Percentiles rank a stretch among this genome's conserved stretches.
Evolutionary conservation across 306 rosid species (phyloP).

Genomic region (Alnus glutinosa): DNA sequence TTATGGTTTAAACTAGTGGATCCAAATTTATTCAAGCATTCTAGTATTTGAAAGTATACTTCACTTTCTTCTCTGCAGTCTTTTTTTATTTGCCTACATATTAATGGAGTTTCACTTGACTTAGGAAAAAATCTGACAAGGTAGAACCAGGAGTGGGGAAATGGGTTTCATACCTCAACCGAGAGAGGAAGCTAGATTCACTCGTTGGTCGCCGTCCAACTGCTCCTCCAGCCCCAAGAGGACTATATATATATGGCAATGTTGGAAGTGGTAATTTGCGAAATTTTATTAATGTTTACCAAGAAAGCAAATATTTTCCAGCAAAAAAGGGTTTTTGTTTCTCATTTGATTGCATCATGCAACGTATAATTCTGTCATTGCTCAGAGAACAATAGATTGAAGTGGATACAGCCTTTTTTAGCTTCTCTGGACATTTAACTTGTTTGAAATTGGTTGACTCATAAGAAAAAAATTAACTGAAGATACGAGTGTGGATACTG

Average conservation of each 20-base stretch:
- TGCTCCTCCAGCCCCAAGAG: slow-evolving; percentile 88
- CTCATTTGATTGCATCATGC: slow-evolving; percentile 2
- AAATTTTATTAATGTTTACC: slow-evolving; percentile 10
- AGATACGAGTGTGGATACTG: slow-evolving; percentile 27
- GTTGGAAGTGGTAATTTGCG: slow-evolving; percentile 85
- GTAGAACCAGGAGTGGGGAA: slow-evolving; percentile 90
- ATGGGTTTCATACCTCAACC: slow-evolving; percentile 94
- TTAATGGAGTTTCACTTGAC: slow-evolving; percentile 25
- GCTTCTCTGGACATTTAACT: background rate
- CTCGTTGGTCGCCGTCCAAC: slow-evolving; percentile 70
- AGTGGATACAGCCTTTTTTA: background rate
- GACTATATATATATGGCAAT: slow-evolving; percentile 89
- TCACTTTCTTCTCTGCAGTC: background rate
- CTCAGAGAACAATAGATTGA: background rate
- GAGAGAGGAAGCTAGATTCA: slow-evolving; percentile 87
- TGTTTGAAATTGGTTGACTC: background rate
- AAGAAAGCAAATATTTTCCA: slow-evolving; percentile 16
- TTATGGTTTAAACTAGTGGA: slow-evolving; percentile 1
- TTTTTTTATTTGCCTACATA: slow-evolving; percentile 9
- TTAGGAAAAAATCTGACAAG: slow-evolving; percentile 62
- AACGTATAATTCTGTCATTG: background rate
- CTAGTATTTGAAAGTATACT: background rate
- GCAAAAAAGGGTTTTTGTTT: slow-evolving; percentile 25
- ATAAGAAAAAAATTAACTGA: background rate
- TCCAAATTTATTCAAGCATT: slow-evolving; percentile 1